Evolutionary conservation across 148 eudicot genomes (phyloP), one percentile per base, ranked within the genome.

Genomic region (Persicaria tinctoria): DNA sequence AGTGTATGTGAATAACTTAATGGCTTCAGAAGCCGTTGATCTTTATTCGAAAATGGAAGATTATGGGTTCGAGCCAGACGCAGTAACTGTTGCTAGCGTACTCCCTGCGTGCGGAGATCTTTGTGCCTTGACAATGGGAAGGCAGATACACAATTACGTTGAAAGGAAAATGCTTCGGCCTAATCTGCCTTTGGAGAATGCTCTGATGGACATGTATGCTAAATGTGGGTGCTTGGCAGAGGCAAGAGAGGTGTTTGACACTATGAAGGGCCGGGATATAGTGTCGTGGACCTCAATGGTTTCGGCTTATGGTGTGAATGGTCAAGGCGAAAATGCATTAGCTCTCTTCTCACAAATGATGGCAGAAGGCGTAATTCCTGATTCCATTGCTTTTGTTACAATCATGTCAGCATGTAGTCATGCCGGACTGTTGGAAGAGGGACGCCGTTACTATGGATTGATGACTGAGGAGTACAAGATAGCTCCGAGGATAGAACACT

Each of bases 71-170:
- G 81, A 89, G 44, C 87, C 93, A 0, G 91, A 92, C 83, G 84
- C 84, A 5, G 85, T 92, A 18, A 88, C 91, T 4, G 23, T 90
- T 60, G 90, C 91, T 27, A 92, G 90, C 66, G 77, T 90, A 76
- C 95, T 92, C 66, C 97, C 97, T 64, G 96, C 97, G 55, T 92
- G 91, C 80, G 96, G 93, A 27, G 96, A 92, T 82, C 90, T 92
- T 78, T 87, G 86, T 38, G 97, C 96, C 23, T 74, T 92, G 14
- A 80, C 85, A 32, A 20, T 87, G 5, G 97, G 96, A 74, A 86
- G 80, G 83, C 73, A 80, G 75, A 86, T 92, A 77, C 96, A 90
- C 68, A 77, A 83, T 5, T 86, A 76, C 46, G 82, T 86, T 5
- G 76, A 86, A 72, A 86, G 74, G 73, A 86, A 78, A 75, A 80